phyloP scores from a whole-genome alignment of 78 protist genomes.

The Dictyostelium citrinum region DNA sequence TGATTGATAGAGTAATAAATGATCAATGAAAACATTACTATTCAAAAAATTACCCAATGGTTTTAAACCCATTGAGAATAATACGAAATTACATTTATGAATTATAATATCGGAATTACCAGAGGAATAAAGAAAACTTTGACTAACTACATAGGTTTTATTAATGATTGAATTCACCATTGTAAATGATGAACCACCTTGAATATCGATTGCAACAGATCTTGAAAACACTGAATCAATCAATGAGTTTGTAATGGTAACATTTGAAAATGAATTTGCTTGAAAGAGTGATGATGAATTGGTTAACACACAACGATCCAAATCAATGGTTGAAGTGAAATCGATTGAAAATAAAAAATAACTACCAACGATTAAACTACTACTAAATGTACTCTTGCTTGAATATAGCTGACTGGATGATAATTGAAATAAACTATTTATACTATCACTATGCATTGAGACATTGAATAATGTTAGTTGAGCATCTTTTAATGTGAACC shows the following conservation, averaged over 20 bases:
- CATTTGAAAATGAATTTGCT: neutral
- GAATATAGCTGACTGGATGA: neutral
- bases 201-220: neutral
- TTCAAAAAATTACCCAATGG: neutral
- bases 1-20: neutral
- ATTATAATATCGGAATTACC: neutral
- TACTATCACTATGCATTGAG: neutral
- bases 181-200: neutral
- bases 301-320: neutral
- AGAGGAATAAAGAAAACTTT: neutral
- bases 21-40: neutral
- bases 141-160: neutral
- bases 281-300: neutral
- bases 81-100: neutral
- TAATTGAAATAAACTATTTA: neutral
- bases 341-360: neutral
- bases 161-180: neutral
- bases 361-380: neutral
- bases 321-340: neutral
- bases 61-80: neutral
- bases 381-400: neutral
- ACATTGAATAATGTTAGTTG: neutral
- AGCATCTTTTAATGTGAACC: neutral
- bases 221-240: neutral
- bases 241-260: neutral